These are phyloP conservation scores for Podila epicladia DNA, from an alignment of 192 early-diverging fungal genomes.

Conservation along the genomic window DNA sequence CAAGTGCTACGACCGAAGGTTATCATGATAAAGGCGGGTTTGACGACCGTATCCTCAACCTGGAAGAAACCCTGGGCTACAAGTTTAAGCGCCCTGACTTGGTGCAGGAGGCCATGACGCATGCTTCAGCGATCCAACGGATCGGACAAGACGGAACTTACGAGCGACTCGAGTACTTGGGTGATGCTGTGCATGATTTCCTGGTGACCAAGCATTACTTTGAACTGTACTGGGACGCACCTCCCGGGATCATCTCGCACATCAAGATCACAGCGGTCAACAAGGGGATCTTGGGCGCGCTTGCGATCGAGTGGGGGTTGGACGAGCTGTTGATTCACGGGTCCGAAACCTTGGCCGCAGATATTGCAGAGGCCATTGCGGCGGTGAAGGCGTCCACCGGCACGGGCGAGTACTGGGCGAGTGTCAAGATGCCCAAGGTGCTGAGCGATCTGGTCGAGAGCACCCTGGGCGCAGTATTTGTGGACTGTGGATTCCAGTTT, in stretches of 20 bases:
- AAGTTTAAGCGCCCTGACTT: constrained; percentile 70
- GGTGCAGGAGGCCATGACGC: constrained; percentile 83
- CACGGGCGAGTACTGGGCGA: constrained; percentile 76
- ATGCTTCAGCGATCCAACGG: constrained; percentile 62
- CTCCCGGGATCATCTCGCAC: constrained; percentile 79
- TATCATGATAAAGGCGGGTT: not conserved
- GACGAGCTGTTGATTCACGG: constrained; percentile 64
- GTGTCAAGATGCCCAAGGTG: constrained; percentile 84
- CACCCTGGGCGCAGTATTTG: constrained; percentile 83
- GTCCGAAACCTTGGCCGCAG: not conserved
- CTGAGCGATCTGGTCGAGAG: constrained; percentile 88
- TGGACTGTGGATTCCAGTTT: constrained; percentile 75
- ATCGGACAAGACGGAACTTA: constrained; percentile 52
- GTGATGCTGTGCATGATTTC: constrained; percentile 83
- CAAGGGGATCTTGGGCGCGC: constrained; percentile 84
- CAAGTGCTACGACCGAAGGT: not conserved
- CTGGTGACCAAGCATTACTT: constrained; percentile 78
- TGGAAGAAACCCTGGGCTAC: constrained; percentile 64
- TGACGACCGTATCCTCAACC: not conserved
- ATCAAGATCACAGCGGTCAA: constrained; percentile 85
- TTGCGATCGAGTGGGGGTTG: constrained; percentile 70
- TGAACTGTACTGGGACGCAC: constrained; percentile 65
- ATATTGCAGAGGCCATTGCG: not conserved
- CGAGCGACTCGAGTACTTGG: constrained; percentile 93
- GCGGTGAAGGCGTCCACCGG: not conserved